Conservation (phyloP, 2,329 filamentous ascomycete species). For the Pseudopithomyces chartarum region DNA sequence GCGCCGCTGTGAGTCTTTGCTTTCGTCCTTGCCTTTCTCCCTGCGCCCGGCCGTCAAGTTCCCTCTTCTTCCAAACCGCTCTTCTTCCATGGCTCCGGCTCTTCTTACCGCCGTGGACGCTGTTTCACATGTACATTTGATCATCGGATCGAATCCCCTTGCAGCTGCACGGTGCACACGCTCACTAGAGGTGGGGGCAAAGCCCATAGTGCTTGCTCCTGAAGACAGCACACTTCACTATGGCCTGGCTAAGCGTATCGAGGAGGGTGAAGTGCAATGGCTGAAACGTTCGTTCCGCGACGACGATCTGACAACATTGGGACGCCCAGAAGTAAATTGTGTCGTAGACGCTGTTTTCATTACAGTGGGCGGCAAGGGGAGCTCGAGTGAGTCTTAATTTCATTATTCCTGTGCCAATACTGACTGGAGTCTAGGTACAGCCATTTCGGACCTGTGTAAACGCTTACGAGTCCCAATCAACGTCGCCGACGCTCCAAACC, state of each 20-base stretch:
- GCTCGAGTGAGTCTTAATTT: conserved; percentile 45
- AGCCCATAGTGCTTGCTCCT: conserved; percentile 77
- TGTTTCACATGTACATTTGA: conserved; percentile 74
- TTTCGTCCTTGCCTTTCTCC: conserved; percentile 1
- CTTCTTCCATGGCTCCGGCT: conserved; percentile 52
- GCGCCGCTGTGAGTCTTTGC: conserved; percentile 2
- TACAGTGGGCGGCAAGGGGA: conserved; percentile 62
- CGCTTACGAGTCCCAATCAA: conserved; percentile 88
- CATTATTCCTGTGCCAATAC: conserved; percentile 13
- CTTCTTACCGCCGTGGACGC: conserved; percentile 76
- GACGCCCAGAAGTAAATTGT: conserved; percentile 75
- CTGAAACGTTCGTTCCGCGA: conserved; percentile 70
- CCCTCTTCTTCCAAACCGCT: neutral
- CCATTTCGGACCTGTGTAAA: conserved; percentile 76
- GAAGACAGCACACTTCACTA: conserved; percentile 65
- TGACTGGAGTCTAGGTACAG: conserved; percentile 53
- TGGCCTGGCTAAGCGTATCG: conserved; percentile 66
- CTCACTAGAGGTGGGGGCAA: conserved; percentile 81
- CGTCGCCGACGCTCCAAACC: conserved; percentile 81
- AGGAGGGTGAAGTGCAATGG: conserved; percentile 70
- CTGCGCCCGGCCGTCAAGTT: neutral
- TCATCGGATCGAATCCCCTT: conserved; percentile 84
- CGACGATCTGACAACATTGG: conserved; percentile 72
- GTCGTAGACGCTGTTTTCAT: conserved; percentile 95
- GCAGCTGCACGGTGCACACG: conserved; percentile 83